Base-by-base conservation (phyloP, 306 rosid species). In the Abrus precatorius region DNA sequence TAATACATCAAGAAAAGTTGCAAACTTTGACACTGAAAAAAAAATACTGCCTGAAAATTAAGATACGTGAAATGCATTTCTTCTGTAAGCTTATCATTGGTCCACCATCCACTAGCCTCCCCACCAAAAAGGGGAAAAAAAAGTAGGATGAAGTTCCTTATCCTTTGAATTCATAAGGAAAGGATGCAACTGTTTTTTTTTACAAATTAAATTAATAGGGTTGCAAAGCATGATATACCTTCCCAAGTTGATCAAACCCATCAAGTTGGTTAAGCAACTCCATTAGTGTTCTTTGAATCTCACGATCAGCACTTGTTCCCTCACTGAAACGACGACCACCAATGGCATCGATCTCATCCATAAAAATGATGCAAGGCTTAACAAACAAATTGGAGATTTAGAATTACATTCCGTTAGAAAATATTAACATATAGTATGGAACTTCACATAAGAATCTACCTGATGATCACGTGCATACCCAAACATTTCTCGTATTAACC, bases 271-370 rank as follows among this genome's bases (percentile, higher is more conserved):
- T 93, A 79, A 93, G 98, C 70, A 96, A 80, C 85, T 96, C 99
- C 98, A 96, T 91, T 44, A 96, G 83, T 6, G 99, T 96, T 83
- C 99, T 89, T 55, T 96, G 99, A 85, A 96, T 92, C 86, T 96
- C 99, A 80, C 99, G 97, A 78, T 96, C 99, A 2, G 97, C 97
- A 84, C 99, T 93, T 63, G 98, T 96, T 84, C 99, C 99, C 83
- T 90, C 96, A 53, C 97, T 96, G 75, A 96, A 92, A 62, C 99
- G 97, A 45, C 98, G 97, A 48, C 99, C 99, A 80, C 99, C 99
- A 84, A 96, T 96, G 84, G 98, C 99, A 84, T 96, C 99, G 20
- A 96, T 96, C 88, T 96, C 99, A 54, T 96, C 99, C 99, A 96
- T 96, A 83, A 96, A 96, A 55, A 96, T 96, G 84, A 96, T 96